These are phyloP conservation scores for Sporothrix brunneoviolacea DNA, from an alignment of 2,329 filamentous ascomycete genomes.

Conservation along the genomic window DNA sequence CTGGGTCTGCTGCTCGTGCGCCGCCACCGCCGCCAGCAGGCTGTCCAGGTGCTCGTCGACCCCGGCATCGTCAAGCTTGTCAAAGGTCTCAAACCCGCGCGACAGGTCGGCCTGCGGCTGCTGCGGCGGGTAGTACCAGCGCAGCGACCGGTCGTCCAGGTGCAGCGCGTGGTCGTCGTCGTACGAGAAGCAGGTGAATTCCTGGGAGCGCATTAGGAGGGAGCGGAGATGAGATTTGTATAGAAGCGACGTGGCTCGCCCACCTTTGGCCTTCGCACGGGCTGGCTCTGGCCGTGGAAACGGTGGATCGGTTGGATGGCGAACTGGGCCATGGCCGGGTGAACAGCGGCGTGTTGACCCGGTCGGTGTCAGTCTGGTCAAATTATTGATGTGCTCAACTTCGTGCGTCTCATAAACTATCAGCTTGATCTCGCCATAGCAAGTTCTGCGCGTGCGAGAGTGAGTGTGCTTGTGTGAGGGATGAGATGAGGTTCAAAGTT, in stretches of 20 bases:
- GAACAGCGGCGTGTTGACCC: too few species aligned
- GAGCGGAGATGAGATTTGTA: too few species aligned
- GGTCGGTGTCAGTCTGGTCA: too few species aligned
- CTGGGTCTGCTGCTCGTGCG: slow-evolving; percentile 62
- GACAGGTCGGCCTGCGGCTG: slow-evolving; percentile 66
- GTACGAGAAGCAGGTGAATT: slow-evolving; percentile 91
- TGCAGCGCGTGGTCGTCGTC: slow-evolving; percentile 73
- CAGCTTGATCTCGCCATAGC: too few species aligned
- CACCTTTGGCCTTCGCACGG: slow-evolving; percentile 71
- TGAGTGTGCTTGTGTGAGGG: too few species aligned
- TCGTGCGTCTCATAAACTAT: too few species aligned
- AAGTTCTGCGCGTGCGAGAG: too few species aligned
- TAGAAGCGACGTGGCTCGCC: too few species aligned
- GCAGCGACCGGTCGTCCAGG: slow-evolving; percentile 70
- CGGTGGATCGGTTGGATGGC: slow-evolving; percentile 58
- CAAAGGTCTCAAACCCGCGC: slow-evolving; percentile 73
- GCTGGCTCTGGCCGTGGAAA: slow-evolving; percentile 60
- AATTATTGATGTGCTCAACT: too few species aligned
- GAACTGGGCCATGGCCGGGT: slow-evolving; percentile 14
- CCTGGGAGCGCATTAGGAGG: slow-evolving; percentile 41
- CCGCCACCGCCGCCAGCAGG: slow-evolving; percentile 67
- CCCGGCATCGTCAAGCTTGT: slow-evolving; percentile 67
- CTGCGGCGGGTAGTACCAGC: slow-evolving; percentile 77
- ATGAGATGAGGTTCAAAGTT: too few species aligned
- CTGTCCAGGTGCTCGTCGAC: slow-evolving; percentile 84